phyloP scores from a whole-genome alignment of 345 rosid species.

The Euphorbia pulcherrima region DNA sequence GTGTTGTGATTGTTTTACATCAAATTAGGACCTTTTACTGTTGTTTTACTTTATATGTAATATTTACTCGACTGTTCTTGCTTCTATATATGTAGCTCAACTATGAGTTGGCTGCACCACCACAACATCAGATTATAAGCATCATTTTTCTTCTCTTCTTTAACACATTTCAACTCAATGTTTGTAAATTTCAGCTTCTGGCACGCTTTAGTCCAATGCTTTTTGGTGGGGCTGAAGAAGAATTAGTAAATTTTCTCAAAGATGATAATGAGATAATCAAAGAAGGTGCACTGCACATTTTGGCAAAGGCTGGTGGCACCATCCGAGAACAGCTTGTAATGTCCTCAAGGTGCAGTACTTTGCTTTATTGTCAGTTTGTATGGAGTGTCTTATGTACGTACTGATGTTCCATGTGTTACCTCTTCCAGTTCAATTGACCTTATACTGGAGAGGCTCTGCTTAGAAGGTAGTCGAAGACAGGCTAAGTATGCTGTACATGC shows the following conservation, averaged over 20 bases:
- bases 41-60: too few relatives aligned
- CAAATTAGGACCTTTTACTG: not conserved
- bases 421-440: conserved; percentile 83
- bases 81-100: not conserved
- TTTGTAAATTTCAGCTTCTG: conserved; percentile 55
- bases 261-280: conserved; percentile 79
- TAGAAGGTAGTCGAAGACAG: conserved; percentile 91
- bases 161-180: not conserved
- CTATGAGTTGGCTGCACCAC: conserved; percentile 1
- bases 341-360: conserved; percentile 59
- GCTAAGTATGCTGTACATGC: conserved; percentile 98
- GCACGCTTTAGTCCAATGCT: conserved; percentile 78
- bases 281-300: conserved; percentile 86
- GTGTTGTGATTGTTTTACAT: not conserved
- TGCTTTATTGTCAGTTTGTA: conserved; percentile 15
- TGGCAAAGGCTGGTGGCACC: conserved; percentile 95
- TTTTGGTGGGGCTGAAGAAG: conserved; percentile 77
- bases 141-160: not conserved
- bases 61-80: not conserved
- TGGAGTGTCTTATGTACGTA: conserved; percentile 18
- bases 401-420: conserved; percentile 29
- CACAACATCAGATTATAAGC: not conserved
- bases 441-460: conserved; percentile 79
- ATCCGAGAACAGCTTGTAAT: conserved; percentile 83
- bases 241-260: conserved; percentile 67